phyloP scores from a whole-genome alignment of 176 grass and related monocot species.

The Otatea glauca region DNA sequence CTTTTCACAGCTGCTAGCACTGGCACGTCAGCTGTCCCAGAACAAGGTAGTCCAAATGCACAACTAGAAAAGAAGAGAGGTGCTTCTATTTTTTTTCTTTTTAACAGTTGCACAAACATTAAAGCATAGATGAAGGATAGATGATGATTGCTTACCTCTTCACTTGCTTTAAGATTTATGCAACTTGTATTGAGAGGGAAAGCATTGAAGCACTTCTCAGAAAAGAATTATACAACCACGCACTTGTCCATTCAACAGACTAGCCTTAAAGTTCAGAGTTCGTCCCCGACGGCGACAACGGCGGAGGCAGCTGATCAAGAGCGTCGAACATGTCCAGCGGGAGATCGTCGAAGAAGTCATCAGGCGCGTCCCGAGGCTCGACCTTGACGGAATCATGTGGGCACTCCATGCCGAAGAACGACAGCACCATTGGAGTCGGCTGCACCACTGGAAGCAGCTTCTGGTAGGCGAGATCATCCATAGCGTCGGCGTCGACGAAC shows the following conservation, averaged over 20 bases:
- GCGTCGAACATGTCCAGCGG: conserved; percentile 53
- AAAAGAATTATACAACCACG: conserved; percentile 22
- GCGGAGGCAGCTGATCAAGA: conserved; percentile 40
- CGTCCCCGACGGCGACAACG: conserved; percentile 14
- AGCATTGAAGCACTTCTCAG: too few species aligned
- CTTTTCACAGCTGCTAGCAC: background rate
- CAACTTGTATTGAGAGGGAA: too few species aligned
- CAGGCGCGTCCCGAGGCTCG: conserved; percentile 14
- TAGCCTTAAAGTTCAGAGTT: conserved; percentile 24
- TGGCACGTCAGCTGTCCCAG: background rate
- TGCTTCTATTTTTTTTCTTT: too few species aligned
- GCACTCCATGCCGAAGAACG: conserved; percentile 41
- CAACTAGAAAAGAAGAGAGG: conserved; percentile 17
- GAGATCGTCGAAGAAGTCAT: conserved; percentile 59
- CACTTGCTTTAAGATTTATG: too few species aligned
- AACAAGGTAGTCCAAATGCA: conserved; percentile 18
- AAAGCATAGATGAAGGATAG: too few species aligned
- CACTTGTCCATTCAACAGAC: background rate
- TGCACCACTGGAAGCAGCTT: conserved; percentile 35
- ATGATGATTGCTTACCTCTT: too few species aligned
- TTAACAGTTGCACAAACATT: too few species aligned
- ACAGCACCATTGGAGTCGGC: conserved; percentile 15
- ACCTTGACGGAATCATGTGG: background rate
- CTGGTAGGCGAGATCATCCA: conserved; percentile 36
- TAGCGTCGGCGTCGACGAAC: conserved; percentile 9